phyloP scores from a whole-genome alignment of 805 yeast species.

The Kodamaea hsintzibuensis region DNA sequence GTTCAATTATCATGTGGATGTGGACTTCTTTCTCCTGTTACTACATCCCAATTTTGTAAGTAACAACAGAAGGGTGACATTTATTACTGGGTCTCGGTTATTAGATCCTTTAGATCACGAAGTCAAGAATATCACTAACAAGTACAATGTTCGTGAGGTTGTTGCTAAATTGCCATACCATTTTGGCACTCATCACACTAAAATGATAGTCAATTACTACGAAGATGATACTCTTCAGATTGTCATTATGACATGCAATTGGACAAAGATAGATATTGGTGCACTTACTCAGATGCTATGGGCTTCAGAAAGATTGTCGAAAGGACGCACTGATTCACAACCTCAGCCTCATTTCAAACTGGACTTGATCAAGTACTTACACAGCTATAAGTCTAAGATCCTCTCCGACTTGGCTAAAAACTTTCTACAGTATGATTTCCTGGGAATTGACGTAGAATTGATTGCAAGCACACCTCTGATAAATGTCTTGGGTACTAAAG shows the following conservation, averaged over 20 bases:
- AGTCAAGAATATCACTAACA: constrained; percentile 13
- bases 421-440: constrained; percentile 45
- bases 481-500: constrained; percentile 18
- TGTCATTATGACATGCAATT: constrained; percentile 60
- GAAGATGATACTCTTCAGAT: constrained; percentile 48
- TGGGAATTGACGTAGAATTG: constrained; percentile 49
- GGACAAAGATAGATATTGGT: constrained; percentile 53
- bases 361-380: constrained; percentile 47
- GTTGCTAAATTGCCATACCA: constrained; percentile 33
- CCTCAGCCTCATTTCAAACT: constrained; percentile 38
- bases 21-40: constrained; percentile 38
- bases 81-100: constrained; percentile 30
- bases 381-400: constrained; percentile 36
- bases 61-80: constrained; percentile 23
- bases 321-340: not conserved
- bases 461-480: constrained; percentile 57
- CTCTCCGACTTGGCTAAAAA: constrained; percentile 27
- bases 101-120: constrained; percentile 14
- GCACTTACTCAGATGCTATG: constrained; percentile 68
- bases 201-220: constrained; percentile 62
- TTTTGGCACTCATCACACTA: constrained; percentile 62
- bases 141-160: constrained; percentile 30
- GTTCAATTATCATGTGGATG: constrained; percentile 50
- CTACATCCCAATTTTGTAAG: constrained; percentile 26
- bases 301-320: constrained; percentile 50